Evolutionary conservation across 2,329 filamentous ascomycete species (phyloP), one percentile per base, ranked within the genome.

Genomic region (Colletotrichum tabaci): DNA sequence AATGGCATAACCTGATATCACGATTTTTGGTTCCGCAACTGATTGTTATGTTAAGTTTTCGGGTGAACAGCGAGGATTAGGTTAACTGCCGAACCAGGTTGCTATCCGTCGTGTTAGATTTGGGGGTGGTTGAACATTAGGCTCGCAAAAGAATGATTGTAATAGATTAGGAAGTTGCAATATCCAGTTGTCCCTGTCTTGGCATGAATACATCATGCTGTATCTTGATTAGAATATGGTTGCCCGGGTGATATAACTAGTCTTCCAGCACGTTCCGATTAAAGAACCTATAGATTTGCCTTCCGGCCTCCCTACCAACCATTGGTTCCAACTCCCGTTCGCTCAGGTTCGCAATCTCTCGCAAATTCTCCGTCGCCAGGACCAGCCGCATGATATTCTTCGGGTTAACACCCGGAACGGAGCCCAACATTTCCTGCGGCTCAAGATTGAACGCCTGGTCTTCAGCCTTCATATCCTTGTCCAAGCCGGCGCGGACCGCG

Each of bases 341-440:
- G n/a, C 86, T 87, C 90, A 97, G 94, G 82, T 98, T 98, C 42
- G 94, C 94, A 75, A 99, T 87, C 76, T 97, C 95, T 64, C 87
- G 85, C 44, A 99, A 86, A 81, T 91, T 97, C 74, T 92, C 92
- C 74, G 92, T 90, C 78, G 93, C 89, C 23, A 95, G 78, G 44
- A 93, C 90, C 56, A 99, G 77, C 73, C 89, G 90, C 77, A 89
- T 90, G 44, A 97, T 86, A 73, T 94, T 95, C 82, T 94, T 93
- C 13, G 91, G 91, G 44, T 90, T 96, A 16, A 98, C 89, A 0
- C 96, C 96, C 0, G 96, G 96, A 15, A 98, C 91, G 2, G 90
- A 89, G 38, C 92, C 86, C 74, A 99, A 83, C 94, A 98, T 97
- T 79, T 98, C 96, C 82, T 97, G 94, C 38, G 95, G 94, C 76